phyloP scores from a whole-genome alignment of 148 eudicot genomes.

The Silene uniflora region DNA sequence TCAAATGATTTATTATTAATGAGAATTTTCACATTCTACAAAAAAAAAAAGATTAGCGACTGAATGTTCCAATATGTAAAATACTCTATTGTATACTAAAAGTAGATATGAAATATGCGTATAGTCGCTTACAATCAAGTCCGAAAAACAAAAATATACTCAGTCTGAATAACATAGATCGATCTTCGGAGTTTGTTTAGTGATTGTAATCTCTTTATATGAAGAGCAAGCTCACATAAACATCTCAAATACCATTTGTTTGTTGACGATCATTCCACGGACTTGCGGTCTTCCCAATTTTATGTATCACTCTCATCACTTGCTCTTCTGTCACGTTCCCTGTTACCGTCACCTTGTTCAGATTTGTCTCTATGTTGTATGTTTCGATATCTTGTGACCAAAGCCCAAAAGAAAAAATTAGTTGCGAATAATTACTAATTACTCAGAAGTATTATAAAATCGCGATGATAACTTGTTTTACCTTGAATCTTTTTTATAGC shows the following conservation, averaged over 20 bases:
- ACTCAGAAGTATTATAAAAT: background rate
- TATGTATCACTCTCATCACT: conserved; percentile 65
- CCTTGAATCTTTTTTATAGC: conserved; percentile 93
- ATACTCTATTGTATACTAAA: too few species aligned
- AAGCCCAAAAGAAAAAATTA: background rate
- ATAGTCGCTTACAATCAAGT: background rate
- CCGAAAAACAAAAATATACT: background rate
- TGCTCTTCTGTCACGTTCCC: conserved; percentile 77
- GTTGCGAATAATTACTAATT: background rate
- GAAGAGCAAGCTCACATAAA: too few species aligned
- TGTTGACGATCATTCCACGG: conserved; percentile 41
- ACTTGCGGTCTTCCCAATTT: conserved; percentile 72
- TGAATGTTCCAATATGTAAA: too few species aligned
- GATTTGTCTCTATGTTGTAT: conserved; percentile 61
- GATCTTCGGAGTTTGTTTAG: too few species aligned
- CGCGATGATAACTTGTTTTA: conserved; percentile 9
- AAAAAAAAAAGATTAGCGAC: too few species aligned
- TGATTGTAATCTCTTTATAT: too few species aligned
- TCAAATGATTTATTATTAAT: too few species aligned
- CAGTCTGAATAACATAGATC: background rate
- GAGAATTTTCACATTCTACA: too few species aligned
- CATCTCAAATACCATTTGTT: conserved; percentile 9
- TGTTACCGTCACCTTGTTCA: conserved; percentile 79
- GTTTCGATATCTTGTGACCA: conserved; percentile 66
- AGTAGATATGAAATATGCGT: too few species aligned